A percentile compares a stretch with the other conserved stretches of the same genome.
Evolutionary conservation across 2,329 filamentous ascomycete species (phyloP).

Genomic region (Penicillium sumatraense): DNA sequence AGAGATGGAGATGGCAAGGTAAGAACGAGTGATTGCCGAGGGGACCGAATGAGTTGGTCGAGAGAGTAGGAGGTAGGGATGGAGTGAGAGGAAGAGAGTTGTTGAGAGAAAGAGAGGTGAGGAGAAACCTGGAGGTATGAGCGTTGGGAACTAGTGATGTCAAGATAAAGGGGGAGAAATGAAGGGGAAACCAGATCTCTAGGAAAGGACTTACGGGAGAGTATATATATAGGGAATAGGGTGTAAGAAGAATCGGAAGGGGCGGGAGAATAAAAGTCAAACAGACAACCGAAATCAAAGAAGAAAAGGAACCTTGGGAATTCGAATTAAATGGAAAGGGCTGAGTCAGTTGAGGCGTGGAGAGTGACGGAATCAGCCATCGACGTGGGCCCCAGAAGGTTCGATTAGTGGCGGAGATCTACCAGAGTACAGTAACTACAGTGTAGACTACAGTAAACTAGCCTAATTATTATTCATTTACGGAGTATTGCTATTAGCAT

Average conservation of each 20-base stretch:
- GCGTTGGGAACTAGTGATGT: slow-evolving; percentile 8
- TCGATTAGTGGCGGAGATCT: slow-evolving; percentile 7
- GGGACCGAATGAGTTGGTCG: neutral
- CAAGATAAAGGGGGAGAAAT: slow-evolving; percentile 7
- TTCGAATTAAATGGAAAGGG: slow-evolving; percentile 13
- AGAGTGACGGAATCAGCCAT: slow-evolving; percentile 26
- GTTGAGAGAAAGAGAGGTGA: slow-evolving; percentile 6
- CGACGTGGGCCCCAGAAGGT: slow-evolving; percentile 22
- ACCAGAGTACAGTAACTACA: no score
- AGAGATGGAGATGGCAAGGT: neutral
- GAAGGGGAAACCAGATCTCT: slow-evolving; percentile 9
- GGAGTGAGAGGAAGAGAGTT: slow-evolving; percentile 5
- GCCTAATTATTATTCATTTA: no score
- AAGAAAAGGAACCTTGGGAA: no score
- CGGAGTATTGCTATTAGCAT: no score
- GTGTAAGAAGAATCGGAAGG: slow-evolving; percentile 30
- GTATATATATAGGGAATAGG: slow-evolving; percentile 21
- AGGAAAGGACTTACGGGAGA: slow-evolving; percentile 5
- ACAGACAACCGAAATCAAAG: neutral
- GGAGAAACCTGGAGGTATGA: slow-evolving; percentile 10
- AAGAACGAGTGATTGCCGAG: slow-evolving; percentile 1
- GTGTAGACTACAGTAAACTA: no score
- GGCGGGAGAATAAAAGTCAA: slow-evolving; percentile 25
- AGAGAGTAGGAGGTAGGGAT: neutral
- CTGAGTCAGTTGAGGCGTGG: slow-evolving; percentile 28